A percentile compares a stretch with the other conserved stretches of the same genome.
These are phyloP conservation scores for Lepraria neglecta DNA, from an alignment of 495 filamentous ascomycete genomes.

Conservation along the genomic window DNA sequence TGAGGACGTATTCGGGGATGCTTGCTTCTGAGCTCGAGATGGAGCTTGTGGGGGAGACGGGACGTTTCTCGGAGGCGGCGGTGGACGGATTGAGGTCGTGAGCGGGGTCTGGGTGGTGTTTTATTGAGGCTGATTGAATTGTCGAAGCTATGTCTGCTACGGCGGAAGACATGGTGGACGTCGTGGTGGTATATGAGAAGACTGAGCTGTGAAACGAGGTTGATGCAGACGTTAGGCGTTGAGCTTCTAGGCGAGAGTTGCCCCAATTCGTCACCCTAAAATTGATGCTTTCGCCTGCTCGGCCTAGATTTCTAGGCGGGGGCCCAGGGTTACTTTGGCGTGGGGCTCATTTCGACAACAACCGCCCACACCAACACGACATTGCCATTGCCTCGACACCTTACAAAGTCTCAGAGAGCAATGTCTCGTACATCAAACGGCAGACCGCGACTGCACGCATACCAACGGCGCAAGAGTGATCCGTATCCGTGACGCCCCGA, in stretches of 20 bases:
- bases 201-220: no score
- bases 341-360: not conserved
- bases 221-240: no score
- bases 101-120: constrained; percentile 54
- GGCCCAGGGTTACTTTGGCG: not conserved
- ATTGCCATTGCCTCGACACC: constrained; percentile 4
- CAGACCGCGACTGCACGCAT: not conserved
- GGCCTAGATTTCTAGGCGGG: not conserved
- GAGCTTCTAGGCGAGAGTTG: not conserved
- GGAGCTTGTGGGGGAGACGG: constrained; percentile 30
- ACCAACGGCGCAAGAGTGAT: constrained; percentile 28
- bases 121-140: constrained; percentile 73
- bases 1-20: constrained; percentile 52
- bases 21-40: constrained; percentile 40
- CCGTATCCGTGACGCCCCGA: constrained; percentile 5
- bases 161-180: constrained; percentile 33
- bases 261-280: not conserved
- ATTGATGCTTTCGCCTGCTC: not conserved
- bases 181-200: not conserved
- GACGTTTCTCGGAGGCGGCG: constrained; percentile 52
- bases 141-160: constrained; percentile 62
- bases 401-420: not conserved
- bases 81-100: constrained; percentile 82
- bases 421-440: constrained; percentile 9
- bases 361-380: not conserved